Conservation (phyloP, 371 early-diverging fungal species). For the Entomophthora muscae region DNA sequence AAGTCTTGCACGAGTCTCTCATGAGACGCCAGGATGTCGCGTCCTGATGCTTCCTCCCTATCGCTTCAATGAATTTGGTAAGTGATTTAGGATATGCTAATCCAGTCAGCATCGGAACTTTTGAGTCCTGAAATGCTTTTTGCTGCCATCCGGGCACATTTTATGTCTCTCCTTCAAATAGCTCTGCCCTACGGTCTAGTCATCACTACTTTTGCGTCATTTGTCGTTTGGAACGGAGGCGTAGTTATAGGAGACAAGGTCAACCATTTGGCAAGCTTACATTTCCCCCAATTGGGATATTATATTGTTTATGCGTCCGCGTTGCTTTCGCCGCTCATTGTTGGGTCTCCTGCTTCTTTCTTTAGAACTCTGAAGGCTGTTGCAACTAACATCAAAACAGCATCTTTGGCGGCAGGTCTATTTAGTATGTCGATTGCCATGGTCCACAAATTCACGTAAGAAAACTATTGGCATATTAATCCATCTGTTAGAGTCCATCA, state of each 20-base stretch:
- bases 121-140: neutral
- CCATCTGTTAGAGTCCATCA: slow-evolving; percentile 51
- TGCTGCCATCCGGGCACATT: too few relatives aligned
- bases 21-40: neutral
- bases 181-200: slow-evolving; percentile 20
- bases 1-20: neutral
- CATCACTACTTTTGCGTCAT: slow-evolving; percentile 30
- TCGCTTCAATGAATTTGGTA: neutral
- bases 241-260: slow-evolving; percentile 78
- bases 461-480: neutral
- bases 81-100: neutral
- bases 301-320: slow-evolving; percentile 45
- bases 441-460: slow-evolving; percentile 15
- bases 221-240: slow-evolving; percentile 63
- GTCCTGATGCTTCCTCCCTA: neutral
- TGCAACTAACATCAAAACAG: slow-evolving; percentile 9
- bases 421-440: slow-evolving; percentile 9
- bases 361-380: neutral
- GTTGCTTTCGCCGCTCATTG: slow-evolving; percentile 15
- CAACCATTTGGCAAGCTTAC: slow-evolving; percentile 64
- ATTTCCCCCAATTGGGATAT: slow-evolving; percentile 80
- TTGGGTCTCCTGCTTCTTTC: neutral
- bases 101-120: neutral
- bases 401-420: neutral
- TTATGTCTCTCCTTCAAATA: too few relatives aligned